phyloP scores from a whole-genome alignment of 108 stramenopile genomes.

The Seminavis robusta region DNA sequence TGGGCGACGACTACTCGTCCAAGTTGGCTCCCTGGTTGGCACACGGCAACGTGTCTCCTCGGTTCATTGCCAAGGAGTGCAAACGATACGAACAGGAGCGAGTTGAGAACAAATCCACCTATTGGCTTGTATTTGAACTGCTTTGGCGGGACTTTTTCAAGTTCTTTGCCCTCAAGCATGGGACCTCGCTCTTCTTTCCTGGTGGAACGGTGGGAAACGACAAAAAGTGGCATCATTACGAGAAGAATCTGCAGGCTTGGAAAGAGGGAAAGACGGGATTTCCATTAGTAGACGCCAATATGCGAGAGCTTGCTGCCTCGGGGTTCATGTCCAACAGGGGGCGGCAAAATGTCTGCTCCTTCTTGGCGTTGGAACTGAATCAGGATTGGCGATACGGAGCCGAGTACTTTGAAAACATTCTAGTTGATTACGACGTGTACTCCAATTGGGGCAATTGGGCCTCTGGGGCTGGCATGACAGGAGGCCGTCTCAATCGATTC shows the following conservation, averaged over 20 bases:
- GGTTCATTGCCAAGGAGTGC: conserved; percentile 78
- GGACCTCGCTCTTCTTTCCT: conserved; percentile 75
- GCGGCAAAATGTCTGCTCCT: conserved; percentile 93
- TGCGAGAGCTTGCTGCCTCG: conserved; percentile 93
- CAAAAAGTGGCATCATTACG: conserved; percentile 55
- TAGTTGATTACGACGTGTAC: conserved; percentile 95
- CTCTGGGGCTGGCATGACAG: conserved; percentile 86
- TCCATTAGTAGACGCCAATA: conserved; percentile 97
- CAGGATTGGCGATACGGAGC: conserved; percentile 96
- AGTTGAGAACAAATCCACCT: conserved; percentile 91
- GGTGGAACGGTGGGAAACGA: conserved; percentile 62
- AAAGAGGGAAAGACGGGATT: conserved; percentile 85
- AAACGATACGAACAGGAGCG: conserved; percentile 80
- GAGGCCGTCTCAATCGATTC: conserved; percentile 90
- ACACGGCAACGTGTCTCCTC: conserved; percentile 87
- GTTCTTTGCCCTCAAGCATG: conserved; percentile 88
- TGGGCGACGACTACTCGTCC: conserved; percentile 90
- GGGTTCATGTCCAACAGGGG: conserved; percentile 99
- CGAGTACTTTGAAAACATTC: conserved; percentile 85
- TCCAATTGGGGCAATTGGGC: conserved; percentile 97
- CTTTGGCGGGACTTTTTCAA: conserved; percentile 97
- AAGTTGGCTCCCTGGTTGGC: conserved; percentile 98
- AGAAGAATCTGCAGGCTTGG: conserved; percentile 61
- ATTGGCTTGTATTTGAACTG: conserved; percentile 97
- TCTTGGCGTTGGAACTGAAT: conserved; percentile 89